Conservation (phyloP, 495 filamentous ascomycete species). For the Daldinia childiae region DNA sequence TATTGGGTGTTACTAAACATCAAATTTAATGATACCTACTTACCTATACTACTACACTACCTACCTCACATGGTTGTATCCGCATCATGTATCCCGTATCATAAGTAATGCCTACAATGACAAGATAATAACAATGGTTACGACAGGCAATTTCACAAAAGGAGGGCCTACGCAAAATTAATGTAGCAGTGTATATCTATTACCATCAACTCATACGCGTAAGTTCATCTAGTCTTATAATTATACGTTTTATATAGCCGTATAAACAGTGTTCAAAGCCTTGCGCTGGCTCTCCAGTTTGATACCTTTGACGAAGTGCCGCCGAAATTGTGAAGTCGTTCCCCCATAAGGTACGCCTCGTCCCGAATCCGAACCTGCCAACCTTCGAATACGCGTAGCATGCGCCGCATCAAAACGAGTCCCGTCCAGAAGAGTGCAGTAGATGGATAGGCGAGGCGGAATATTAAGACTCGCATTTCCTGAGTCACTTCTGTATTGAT, state of each 20-base stretch:
- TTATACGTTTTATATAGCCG: not conserved
- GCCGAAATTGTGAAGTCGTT: constrained; percentile 87
- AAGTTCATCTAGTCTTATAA: constrained; percentile 6
- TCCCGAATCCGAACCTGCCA: constrained; percentile 89
- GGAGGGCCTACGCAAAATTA: not conserved
- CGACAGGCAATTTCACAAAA: not conserved
- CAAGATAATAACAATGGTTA: not conserved
- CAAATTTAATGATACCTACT: not conserved
- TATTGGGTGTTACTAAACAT: not conserved
- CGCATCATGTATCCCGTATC: not conserved
- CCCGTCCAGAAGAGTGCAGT: constrained; percentile 59
- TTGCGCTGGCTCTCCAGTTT: constrained; percentile 47
- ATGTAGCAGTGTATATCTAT: not conserved
- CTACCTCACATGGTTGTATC: not conserved
- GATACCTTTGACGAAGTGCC: constrained; percentile 36
- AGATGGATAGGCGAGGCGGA: constrained; percentile 77
- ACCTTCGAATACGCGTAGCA: constrained; percentile 70
- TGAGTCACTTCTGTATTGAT: constrained; percentile 47
- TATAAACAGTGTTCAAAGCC: constrained; percentile 32
- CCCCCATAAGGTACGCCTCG: constrained; percentile 95
- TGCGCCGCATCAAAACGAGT: constrained; percentile 50
- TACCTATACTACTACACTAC: not conserved
- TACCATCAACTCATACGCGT: constrained; percentile 6
- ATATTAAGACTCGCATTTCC: constrained; percentile 63
- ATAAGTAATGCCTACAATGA: not conserved